Percentiles rank a stretch among this genome's conserved stretches.
phyloP scores from a whole-genome alignment of 2,329 filamentous ascomycete species.

The Pseudocercospora pini-densiflorae region DNA sequence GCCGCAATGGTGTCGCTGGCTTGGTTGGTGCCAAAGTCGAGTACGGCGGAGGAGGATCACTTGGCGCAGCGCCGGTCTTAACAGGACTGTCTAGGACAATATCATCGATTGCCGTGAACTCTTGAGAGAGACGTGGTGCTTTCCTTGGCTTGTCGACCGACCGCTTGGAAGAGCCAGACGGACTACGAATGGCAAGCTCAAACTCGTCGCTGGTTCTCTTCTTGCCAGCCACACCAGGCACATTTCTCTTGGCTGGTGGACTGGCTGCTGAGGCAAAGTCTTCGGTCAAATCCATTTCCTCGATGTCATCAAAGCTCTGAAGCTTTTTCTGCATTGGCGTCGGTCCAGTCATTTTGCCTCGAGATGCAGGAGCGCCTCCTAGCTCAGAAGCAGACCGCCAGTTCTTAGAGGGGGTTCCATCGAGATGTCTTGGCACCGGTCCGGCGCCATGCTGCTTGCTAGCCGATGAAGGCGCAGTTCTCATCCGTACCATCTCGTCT shows the following conservation, averaged over 20 bases:
- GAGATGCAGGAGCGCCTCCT: not conserved
- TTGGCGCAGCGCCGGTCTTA: conserved; percentile 19
- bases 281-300: conserved; percentile 43
- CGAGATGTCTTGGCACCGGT: conserved; percentile 2
- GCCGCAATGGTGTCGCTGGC: conserved; percentile 4
- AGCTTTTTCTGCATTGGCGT: conserved; percentile 12
- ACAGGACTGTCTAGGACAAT: conserved; percentile 29
- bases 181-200: conserved; percentile 35
- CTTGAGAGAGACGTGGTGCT: conserved; percentile 28
- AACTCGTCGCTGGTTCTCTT: conserved; percentile 55
- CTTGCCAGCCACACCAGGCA: conserved; percentile 31
- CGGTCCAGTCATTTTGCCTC: conserved; percentile 12
- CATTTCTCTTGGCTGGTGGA: conserved; percentile 23
- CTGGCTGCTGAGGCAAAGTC: conserved; percentile 28
- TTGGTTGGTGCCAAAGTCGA: conserved; percentile 46
- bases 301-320: conserved; percentile 28
- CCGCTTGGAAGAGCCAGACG: conserved; percentile 19
- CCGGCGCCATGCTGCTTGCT: conserved; percentile 43
- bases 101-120: conserved; percentile 48
- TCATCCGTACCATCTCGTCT: conserved; percentile 49
- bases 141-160: conserved; percentile 3
- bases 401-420: conserved; percentile 21
- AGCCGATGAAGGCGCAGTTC: conserved; percentile 49
- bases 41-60: conserved; percentile 48
- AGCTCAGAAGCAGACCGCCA: not conserved